Base-by-base conservation (phyloP, 2,329 filamentous ascomycete species). In the Phaeoacremonium minimum region DNA sequence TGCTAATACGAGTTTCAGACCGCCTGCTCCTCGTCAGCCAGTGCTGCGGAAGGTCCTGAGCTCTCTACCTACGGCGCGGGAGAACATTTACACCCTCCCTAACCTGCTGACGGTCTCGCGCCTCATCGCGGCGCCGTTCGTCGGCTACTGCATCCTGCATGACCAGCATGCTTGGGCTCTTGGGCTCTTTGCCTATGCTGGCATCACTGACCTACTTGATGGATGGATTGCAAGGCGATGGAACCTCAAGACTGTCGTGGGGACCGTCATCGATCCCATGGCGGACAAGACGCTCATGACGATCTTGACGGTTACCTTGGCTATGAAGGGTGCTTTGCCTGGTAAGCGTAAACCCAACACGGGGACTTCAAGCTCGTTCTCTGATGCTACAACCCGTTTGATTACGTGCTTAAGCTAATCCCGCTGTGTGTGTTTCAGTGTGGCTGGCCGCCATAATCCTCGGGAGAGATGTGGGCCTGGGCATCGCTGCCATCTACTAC, bases 221-320 rank as follows among this genome's bases (percentile, higher is more conserved):
- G 93, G 93, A 39, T 97, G 84, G 75, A 93, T 98, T 51, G 93
- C 93, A 17, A 79, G 93, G 28, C 77, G 74, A 42, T 97, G 85
- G 80, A 84, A 91, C 34, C 74, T 88, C 39, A 85, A 93, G 60
- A 97, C 93, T 1, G 91, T 98, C 2, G 88, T 97, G 8, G 93
- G 93, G 37, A 94, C 87, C 37, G 80, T 98, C 18, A 88, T 98
- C 44, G 90, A 95, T 53, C 93, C 93, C 6, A 93, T 96, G 85
- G 93, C 93, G 4, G 93, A 98, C 63, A 98, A 98, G 67, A 77
- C 80, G 7, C 75, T 98, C 46, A 97, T 98, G 93, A 96, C 91
- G 1, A 80, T 95, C 40, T 64, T 95, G 50, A 94, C 91, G 1
- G 82, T 91, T 11, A 89, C 86, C 46, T 66, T 97, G 30, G 89